Percentiles rank a stretch among this genome's conserved stretches.
Evolutionary conservation across 345 rosid species (phyloP).

Genomic region (Arabis hirsuta): DNA sequence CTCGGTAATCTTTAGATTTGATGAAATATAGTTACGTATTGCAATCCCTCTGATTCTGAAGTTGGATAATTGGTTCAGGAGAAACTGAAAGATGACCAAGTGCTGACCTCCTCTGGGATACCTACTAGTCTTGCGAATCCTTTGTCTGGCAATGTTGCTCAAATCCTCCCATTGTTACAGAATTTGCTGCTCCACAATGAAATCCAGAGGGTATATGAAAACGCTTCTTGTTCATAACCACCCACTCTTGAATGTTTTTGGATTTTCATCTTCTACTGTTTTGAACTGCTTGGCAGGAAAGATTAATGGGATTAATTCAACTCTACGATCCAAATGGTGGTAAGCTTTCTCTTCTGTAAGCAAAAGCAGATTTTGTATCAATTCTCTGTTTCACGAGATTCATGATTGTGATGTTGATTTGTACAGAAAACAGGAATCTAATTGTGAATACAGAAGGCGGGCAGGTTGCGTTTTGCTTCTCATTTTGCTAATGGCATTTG

Average conservation of each 20-base stretch:
- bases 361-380: neutral
- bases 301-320: neutral
- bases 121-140: neutral
- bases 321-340: neutral
- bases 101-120: neutral
- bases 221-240: neutral
- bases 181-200: slow-evolving; percentile 8
- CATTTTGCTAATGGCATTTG: slow-evolving; percentile 12
- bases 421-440: slow-evolving; percentile 2
- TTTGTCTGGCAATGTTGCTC: neutral
- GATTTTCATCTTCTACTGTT: neutral
- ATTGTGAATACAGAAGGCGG: neutral
- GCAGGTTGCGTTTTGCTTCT: slow-evolving; percentile 25
- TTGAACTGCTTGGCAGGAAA: neutral
- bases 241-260: neutral
- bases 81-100: neutral
- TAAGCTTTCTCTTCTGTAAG: slow-evolving; percentile 3
- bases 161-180: slow-evolving; percentile 13
- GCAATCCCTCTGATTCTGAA: too few relatives aligned
- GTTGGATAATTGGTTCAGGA: too few relatives aligned
- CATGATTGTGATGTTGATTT: neutral
- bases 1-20: too few relatives aligned
- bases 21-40: too few relatives aligned
- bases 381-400: neutral
- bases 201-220: slow-evolving; percentile 3